Conservation (phyloP, 1,284 basidiomycete species). For the Moniliophthora roreri region DNA sequence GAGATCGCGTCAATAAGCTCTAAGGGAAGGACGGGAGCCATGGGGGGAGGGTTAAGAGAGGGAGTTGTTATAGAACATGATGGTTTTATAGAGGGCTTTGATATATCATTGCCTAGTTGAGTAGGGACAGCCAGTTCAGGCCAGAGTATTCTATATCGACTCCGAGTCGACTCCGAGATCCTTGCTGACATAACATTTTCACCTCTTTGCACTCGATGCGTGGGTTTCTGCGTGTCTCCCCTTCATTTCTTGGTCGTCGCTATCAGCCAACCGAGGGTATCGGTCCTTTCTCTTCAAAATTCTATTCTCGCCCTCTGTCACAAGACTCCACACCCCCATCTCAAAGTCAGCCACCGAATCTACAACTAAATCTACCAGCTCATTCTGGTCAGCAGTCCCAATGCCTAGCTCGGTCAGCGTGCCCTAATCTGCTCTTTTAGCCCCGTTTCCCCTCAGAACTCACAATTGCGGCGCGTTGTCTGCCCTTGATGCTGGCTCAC, state of each 20-base stretch:
- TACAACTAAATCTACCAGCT: neutral
- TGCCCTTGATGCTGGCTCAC: constrained; percentile 50
- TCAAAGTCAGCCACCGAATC: neutral
- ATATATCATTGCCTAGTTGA: too few relatives aligned
- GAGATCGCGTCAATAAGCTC: constrained; percentile 56
- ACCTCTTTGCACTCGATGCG: too few relatives aligned
- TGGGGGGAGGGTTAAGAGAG: constrained; percentile 21
- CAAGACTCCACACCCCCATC: constrained; percentile 16
- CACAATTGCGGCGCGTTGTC: constrained; percentile 68
- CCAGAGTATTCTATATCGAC: too few relatives aligned
- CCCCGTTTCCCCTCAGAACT: constrained; percentile 60
- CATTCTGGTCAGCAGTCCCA: constrained; percentile 27
- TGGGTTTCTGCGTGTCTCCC: too few relatives aligned
- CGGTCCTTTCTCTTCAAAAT: neutral
- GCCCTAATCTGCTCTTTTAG: constrained; percentile 33
- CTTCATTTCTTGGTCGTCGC: too few relatives aligned
- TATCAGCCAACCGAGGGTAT: too few relatives aligned
- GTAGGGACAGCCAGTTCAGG: neutral
- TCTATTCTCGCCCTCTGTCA: constrained; percentile 20
- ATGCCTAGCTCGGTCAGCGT: constrained; percentile 6
- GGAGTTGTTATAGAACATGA: constrained; percentile 33
- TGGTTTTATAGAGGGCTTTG: constrained; percentile 14
- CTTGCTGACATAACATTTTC: too few relatives aligned
- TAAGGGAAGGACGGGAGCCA: constrained; percentile 35
- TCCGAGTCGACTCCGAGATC: too few relatives aligned